Conservation (phyloP, 1,284 basidiomycete genomes). For the Ganoderma lucidum region DNA sequence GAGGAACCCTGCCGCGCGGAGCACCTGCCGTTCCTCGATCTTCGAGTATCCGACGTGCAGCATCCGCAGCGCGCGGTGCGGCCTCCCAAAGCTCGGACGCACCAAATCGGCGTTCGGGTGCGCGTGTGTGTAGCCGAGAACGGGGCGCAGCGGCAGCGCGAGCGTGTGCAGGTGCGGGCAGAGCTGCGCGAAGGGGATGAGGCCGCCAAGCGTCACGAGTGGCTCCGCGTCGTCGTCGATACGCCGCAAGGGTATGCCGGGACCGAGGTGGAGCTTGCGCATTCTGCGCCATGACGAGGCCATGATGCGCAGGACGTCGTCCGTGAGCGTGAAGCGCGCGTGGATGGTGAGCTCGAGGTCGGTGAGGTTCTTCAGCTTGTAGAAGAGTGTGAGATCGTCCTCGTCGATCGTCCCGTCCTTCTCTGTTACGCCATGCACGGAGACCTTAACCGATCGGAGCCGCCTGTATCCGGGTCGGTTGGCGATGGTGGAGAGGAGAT, state of each 20-base stretch:
- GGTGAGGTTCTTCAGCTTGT: neutral
- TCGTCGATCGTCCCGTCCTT: neutral
- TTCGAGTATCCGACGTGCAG: neutral
- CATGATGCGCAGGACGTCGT: slow-evolving; percentile 1
- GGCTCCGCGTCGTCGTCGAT: neutral
- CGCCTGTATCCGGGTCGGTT: neutral
- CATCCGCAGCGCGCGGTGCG: neutral
- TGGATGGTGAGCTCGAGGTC: neutral
- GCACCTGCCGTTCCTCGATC: slow-evolving; percentile 1
- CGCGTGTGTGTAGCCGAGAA: neutral
- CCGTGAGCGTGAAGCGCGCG: neutral
- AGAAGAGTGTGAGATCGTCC: neutral
- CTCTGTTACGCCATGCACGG: neutral
- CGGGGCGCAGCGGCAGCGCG: neutral
- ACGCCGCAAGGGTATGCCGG: neutral
- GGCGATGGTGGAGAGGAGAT: neutral
- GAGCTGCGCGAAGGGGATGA: slow-evolving; percentile 1
- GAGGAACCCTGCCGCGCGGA: neutral
- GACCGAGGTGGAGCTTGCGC: neutral
- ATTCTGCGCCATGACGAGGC: neutral
- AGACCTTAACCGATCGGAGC: neutral
- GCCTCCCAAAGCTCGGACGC: neutral
- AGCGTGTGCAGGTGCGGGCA: slow-evolving; percentile 7
- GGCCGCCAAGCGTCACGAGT: neutral
- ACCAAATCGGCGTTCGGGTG: neutral